A percentile compares a stretch with the other conserved stretches of the same genome.
Conservation (phyloP, 306 rosid genomes). For the Sphenostylis stenocarpa region DNA sequence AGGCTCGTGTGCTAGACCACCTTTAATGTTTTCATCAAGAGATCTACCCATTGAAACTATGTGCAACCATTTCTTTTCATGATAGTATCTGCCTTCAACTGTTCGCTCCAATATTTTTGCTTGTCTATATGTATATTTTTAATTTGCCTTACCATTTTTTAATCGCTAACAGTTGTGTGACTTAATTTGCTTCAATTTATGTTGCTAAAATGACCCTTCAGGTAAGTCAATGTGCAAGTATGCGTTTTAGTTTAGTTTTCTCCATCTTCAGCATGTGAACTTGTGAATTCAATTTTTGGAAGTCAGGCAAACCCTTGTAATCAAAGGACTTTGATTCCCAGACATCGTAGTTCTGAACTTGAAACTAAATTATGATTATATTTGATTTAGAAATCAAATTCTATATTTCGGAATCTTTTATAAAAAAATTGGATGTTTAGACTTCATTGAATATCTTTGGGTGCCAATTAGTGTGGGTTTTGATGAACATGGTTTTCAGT, state of each 20-base stretch:
- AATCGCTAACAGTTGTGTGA: background rate
- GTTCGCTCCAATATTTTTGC: background rate
- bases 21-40: background rate
- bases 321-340: background rate
- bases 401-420: background rate
- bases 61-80: background rate
- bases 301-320: constrained; percentile 1
- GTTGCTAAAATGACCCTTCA: constrained; percentile 15
- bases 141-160: background rate
- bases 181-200: background rate
- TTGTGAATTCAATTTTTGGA: background rate
- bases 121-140: background rate
- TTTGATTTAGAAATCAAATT: background rate
- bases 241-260: constrained; percentile 1
- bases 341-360: background rate
- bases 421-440: background rate
- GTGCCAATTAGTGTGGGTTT: background rate
- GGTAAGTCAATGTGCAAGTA: constrained; percentile 28
- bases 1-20: background rate
- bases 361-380: background rate
- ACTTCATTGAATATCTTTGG: background rate
- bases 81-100: background rate
- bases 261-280: background rate
- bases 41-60: background rate
- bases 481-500: background rate